Conservation (phyloP, 345 rosid species). For the Barbarea vulgaris region DNA sequence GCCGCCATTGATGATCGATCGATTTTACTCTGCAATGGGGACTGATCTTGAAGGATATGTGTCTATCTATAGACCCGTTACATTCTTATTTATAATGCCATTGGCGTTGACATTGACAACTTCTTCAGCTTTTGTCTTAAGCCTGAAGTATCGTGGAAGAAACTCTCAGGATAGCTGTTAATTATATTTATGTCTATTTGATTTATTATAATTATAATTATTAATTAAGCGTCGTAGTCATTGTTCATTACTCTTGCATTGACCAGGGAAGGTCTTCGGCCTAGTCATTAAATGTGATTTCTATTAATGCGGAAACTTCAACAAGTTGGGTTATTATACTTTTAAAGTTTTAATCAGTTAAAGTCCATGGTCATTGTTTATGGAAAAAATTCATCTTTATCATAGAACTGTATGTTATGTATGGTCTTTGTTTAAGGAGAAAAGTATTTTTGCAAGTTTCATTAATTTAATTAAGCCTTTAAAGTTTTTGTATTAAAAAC, state of each 20-base stretch:
- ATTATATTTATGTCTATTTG: neutral
- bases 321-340: neutral
- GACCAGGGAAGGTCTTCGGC: neutral
- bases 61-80: neutral
- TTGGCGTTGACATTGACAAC: conserved; percentile 24
- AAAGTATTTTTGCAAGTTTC: neutral
- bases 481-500: neutral
- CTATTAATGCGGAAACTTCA: neutral
- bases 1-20: conserved; percentile 36
- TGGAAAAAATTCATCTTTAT: too few relatives aligned
- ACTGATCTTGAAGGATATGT: neutral
- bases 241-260: neutral
- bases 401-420: neutral
- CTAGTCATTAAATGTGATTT: neutral
- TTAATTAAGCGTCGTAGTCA: conserved; percentile 1
- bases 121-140: neutral
- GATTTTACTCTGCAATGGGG: neutral
- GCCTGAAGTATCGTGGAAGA: conserved; percentile 33
- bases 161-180: conserved; percentile 15
- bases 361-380: conserved; percentile 3
- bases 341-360: neutral
- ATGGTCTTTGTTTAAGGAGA: neutral
- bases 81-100: neutral
- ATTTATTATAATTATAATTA: neutral
- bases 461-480: neutral